Evolutionary conservation across 2,329 filamentous ascomycete species (phyloP), one percentile per base, ranked within the genome.

Genomic region (Lasiodiplodia theobromae): DNA sequence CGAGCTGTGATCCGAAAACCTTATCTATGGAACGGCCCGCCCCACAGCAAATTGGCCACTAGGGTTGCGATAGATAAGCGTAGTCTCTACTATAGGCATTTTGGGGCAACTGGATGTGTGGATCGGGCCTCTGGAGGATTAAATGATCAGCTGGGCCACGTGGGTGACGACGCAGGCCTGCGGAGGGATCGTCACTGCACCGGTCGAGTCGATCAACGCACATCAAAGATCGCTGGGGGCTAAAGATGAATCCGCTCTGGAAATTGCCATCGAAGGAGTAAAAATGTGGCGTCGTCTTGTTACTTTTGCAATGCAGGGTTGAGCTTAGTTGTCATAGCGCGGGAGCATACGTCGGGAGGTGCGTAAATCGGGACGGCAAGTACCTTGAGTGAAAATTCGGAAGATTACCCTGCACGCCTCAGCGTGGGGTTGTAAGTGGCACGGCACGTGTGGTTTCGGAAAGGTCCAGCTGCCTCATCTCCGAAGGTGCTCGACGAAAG

Each of bases 1-100:
- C 37, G 58, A 65, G 47, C 76, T 83, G 66, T 68, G 38, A 67
- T 51, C 18, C 31, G 51, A 34, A 10, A 23, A 23, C 16, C 18
- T 57, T 49, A 57, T 66, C 64, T 47, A 21, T 31, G 12, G 47
- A 52, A 44, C 28, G 47, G 60, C 5, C 31, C 47, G 60, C 60
- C 44, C 60, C 60, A 52, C 60, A 12, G 18, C 47, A 16, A 5
- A 44, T n/a, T 25, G 23, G n/a, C 40, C 60, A 64, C 16, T 40
- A 14, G 40, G 21, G 47, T 11, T 25, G 37, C n/a, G 12, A 21
- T 38, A 38, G 60, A 64, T 64, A 52, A 64, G 58, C 58, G 12
- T 11, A 23, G 12, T 49, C 28, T 64, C 12, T 64, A 52, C 28
- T 64, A 38, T 47, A 64, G 52, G 47, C 8, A 23, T 34, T 11